Percentiles rank a stretch among this genome's conserved stretches.
These are phyloP conservation scores for Meyerozyma athensensis DNA, from an alignment of 1,139 yeast genomes.

Conservation along the genomic window DNA sequence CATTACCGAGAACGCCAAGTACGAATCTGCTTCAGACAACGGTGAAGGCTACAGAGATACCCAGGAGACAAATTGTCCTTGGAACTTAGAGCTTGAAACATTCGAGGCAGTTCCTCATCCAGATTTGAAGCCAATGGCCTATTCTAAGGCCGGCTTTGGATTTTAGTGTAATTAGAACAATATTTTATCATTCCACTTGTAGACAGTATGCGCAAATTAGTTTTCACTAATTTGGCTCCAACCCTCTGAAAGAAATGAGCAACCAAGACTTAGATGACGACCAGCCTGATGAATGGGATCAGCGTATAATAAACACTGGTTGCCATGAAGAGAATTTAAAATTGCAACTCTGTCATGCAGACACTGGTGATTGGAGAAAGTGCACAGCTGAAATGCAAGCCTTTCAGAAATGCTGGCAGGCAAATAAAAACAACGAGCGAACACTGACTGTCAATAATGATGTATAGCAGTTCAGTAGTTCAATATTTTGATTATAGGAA, in stretches of 20 bases:
- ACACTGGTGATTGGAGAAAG: conserved; percentile 74
- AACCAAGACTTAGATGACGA: conserved; percentile 36
- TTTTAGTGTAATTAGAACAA: conserved; percentile 17
- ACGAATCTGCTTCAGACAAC: conserved; percentile 28
- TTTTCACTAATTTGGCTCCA: too few species aligned
- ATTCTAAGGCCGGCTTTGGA: conserved; percentile 62
- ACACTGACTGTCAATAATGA: conserved; percentile 43
- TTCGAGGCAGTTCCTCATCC: conserved; percentile 90
- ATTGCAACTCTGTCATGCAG: conserved; percentile 72
- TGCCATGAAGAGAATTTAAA: conserved; percentile 66
- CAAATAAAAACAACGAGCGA: conserved; percentile 51
- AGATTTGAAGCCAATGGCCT: conserved; percentile 91
- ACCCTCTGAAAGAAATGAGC: too few species aligned
- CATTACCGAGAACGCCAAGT: conserved; percentile 35
- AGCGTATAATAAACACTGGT: conserved; percentile 67
- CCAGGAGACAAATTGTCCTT: conserved; percentile 41
- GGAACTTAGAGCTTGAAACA: conserved; percentile 48
- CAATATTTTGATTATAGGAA: too few species aligned
- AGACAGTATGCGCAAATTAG: conserved; percentile 1
- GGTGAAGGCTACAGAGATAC: conserved; percentile 52
- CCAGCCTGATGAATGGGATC: conserved; percentile 72
- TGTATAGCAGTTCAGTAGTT: not conserved
- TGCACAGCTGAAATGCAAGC: conserved; percentile 65
- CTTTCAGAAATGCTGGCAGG: conserved; percentile 65
- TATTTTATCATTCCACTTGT: not conserved